Base-by-base conservation (phyloP, 768 basidiomycete species). In the Rhodotorula graminis region DNA sequence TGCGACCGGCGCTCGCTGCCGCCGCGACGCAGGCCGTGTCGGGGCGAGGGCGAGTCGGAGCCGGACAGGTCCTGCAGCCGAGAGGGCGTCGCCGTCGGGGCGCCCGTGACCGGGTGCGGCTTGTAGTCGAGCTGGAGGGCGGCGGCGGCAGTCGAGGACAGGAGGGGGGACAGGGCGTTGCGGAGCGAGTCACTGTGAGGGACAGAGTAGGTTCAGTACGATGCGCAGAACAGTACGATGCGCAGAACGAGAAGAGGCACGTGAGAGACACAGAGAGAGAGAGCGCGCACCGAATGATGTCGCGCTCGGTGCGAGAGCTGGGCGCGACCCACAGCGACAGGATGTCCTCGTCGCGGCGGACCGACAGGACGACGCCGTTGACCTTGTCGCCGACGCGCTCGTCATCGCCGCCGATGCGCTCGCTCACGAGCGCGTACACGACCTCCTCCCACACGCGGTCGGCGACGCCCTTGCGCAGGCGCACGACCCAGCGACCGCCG, bases 401-500 rank as follows among this genome's bases (percentile, higher is more conserved):
- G 49, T 71, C 67, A 12, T 71, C 74, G 27, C 63, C 63, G 0
- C 58, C 66, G 37, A 76, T 64, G 19, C 75, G 40, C 58, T 76
- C 75, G n/a, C 69, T 65, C 15, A 73, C 72, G 12, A 76, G 55
- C 15, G 72, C 76, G 53, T 64, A 74, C 14, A 72, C 69, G 37
- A 92, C 85, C 77, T 91, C 89, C 82, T 95, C 92, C 92, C 92
- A 95, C 63, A 94, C 82, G 42, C 91, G 88, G 82, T 95, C 93
- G 9, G 91, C 88, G 49, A 94, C 85, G 57, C 92, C 92, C 80
- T 98, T 96, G 77, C 88, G 87, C 61, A 98, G 85, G 65, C 95
- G 90, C 69, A 98, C 86, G 63, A 95, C 95, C 90, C 93, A 98
- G 81, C 94, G 95, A 8, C 93, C 94, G 40, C 94, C 94, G 25